A percentile compares a stretch with the other conserved stretches of the same genome.
Evolutionary conservation across 306 rosid species (phyloP).

Genomic region (Heteromeles arbutifolia): DNA sequence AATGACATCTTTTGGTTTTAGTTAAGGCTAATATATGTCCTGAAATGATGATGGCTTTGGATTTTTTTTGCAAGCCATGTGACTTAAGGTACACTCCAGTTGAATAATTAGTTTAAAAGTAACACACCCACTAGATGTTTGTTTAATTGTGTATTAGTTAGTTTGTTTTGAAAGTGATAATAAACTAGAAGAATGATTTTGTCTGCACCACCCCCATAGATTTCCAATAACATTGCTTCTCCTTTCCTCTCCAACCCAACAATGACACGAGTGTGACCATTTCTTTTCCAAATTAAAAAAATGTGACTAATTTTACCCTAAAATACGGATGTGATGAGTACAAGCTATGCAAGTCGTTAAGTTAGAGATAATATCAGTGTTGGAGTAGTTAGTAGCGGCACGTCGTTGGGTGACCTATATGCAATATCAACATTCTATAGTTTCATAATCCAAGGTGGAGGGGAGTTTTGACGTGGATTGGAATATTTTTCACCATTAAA

Average conservation of each 20-base stretch:
- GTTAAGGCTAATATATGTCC: slow-evolving; percentile 2
- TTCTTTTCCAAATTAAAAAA: slow-evolving; percentile 9
- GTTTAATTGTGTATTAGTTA: slow-evolving; percentile 31
- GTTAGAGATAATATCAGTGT: neutral
- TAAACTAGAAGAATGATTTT: slow-evolving; percentile 28
- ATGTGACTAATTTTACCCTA: slow-evolving; percentile 16
- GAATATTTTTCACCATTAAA: neutral
- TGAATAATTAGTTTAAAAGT: slow-evolving; percentile 58
- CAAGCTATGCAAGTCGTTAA: neutral
- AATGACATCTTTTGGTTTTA: slow-evolving; percentile 9
- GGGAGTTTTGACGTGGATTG: neutral
- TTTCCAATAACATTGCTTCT: slow-evolving; percentile 56
- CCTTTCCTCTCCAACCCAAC: slow-evolving; percentile 66
- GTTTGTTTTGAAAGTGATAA: slow-evolving; percentile 71
- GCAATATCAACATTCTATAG: neutral
- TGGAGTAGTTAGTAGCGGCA: no score
- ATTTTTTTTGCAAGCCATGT: slow-evolving; percentile 35
- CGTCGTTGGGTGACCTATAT: neutral
- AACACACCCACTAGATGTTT: slow-evolving; percentile 47
- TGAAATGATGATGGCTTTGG: slow-evolving; percentile 41
- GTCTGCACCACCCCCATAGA: slow-evolving; percentile 23
- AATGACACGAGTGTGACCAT: slow-evolving; percentile 28
- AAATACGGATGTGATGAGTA: neutral
- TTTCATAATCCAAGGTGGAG: neutral
- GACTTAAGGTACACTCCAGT: slow-evolving; percentile 61